Conservation (phyloP, 2,329 filamentous ascomycete species). For the Clarireedia hainanense region DNA sequence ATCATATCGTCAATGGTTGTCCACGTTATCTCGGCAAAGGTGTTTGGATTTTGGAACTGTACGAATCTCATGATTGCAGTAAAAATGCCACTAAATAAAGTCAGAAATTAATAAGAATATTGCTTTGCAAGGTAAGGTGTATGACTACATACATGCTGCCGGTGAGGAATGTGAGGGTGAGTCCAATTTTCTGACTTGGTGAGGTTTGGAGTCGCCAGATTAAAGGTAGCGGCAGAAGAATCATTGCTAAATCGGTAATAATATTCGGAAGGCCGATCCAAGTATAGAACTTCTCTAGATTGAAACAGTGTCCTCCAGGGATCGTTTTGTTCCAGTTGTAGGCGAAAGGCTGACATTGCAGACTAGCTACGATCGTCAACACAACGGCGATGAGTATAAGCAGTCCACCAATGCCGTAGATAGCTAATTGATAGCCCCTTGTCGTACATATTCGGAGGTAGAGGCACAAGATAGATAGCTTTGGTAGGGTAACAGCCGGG, state of each 20-base stretch:
- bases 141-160: not conserved
- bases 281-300: not conserved
- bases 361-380: not conserved
- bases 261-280: not conserved
- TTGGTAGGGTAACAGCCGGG: not conserved
- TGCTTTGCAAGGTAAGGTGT: not conserved
- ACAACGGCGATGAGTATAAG: not conserved
- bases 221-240: not conserved
- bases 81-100: not conserved
- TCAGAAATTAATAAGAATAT: not conserved
- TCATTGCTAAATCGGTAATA: conserved; percentile 1
- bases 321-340: not conserved
- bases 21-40: not conserved
- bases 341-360: not conserved
- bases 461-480: not conserved
- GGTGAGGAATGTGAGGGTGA: not conserved
- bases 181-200: not conserved
- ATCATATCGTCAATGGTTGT: too few relatives aligned
- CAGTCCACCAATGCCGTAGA: not conserved
- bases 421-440: not conserved
- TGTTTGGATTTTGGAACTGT: not conserved
- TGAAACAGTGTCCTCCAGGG: not conserved
- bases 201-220: not conserved
- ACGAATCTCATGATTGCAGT: not conserved
- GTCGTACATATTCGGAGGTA: not conserved